Evolutionary conservation across 495 filamentous ascomycete genomes (phyloP), one percentile per base, ranked within the genome.

Genomic region (Bombardia bombarda): DNA sequence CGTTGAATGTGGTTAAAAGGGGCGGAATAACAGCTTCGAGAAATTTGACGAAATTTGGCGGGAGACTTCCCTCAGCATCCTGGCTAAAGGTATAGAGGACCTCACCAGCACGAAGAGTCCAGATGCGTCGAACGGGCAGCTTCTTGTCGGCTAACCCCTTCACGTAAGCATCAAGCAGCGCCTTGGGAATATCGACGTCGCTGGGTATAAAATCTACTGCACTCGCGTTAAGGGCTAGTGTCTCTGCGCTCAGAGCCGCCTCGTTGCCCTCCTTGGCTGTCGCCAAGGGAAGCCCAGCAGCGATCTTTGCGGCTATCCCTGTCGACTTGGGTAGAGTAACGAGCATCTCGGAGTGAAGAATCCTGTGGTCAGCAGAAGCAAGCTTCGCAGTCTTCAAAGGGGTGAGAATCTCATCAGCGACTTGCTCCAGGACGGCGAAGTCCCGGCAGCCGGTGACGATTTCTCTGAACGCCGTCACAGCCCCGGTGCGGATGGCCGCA

Each of bases 81-180:
- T 74, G 56, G 12, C 53, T 42, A 8, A 72, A 60, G 23, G 52
- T 53, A 75, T 84, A 86, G 3, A 95, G 60, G 2, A 89, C 57
- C 10, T 93, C 80, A 19, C 85, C 87, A 38, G 82, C 62, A 34
- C 75, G 77, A 20, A 88, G 69, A 25, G 83, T 74, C 92, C 92
- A 98, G 31, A 85, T 64, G 40, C 82, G 82, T n/a, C 85, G 79
- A 36, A 86, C 74, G 13, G 82, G 77, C 7, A 82, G 64, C 50
- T 85, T 81, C 59, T 96, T 98, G 43, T 98, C 93, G 6, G 72
- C 69, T 4, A 90, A 66, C 0, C 92, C 92, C 60, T 94, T 95
- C 12, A 74, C 65, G 42, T 93, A 85, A 1, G 78, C 68, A 45
- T 89, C 86, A 1, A 76, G 46, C 12, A 84, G 69, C 13, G 79